These are phyloP conservation scores for Clavaria fumosa DNA, from an alignment of 768 basidiomycete genomes.

Conservation along the genomic window DNA sequence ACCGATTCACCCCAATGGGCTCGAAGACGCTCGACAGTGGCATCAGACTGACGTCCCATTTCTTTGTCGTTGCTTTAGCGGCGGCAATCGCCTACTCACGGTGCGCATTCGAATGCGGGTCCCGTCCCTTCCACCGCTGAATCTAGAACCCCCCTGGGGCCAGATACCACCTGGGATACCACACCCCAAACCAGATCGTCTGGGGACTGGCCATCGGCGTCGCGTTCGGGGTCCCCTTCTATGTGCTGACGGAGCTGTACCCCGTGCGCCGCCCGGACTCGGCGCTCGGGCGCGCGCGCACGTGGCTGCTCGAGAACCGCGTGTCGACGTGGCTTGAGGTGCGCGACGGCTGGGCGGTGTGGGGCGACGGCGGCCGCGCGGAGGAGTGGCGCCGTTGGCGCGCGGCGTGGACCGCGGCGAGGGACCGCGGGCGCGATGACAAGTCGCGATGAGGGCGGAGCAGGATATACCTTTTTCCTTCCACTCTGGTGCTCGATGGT, in stretches of 20 bases:
- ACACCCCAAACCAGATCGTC: constrained; percentile 51
- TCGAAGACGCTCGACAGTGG: constrained; percentile 32
- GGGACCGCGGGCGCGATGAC: no score
- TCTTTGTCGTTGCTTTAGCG: constrained; percentile 39
- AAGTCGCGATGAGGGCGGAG: no score
- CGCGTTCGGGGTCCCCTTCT: constrained; percentile 35
- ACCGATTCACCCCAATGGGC: constrained; percentile 46
- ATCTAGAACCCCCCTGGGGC: background rate
- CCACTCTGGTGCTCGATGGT: no score
- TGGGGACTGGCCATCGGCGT: constrained; percentile 64
- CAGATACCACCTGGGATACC: constrained; percentile 62
- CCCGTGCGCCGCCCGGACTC: constrained; percentile 41
- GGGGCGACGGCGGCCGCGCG: constrained; percentile 66
- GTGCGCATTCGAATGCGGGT: no score
- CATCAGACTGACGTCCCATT: constrained; percentile 32
- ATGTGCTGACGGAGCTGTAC: constrained; percentile 40
- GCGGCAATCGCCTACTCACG: constrained; percentile 63
- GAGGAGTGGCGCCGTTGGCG: constrained; percentile 58
- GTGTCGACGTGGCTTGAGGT: constrained; percentile 51
- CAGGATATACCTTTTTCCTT: no score
- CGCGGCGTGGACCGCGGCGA: constrained; percentile 33
- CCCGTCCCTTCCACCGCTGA: background rate
- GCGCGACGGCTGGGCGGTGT: constrained; percentile 71
- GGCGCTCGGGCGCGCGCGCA: constrained; percentile 32
- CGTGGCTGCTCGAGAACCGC: constrained; percentile 37